Conservation (phyloP, 352 stramenopile species). For the Elongisporangium anandrum region DNA sequence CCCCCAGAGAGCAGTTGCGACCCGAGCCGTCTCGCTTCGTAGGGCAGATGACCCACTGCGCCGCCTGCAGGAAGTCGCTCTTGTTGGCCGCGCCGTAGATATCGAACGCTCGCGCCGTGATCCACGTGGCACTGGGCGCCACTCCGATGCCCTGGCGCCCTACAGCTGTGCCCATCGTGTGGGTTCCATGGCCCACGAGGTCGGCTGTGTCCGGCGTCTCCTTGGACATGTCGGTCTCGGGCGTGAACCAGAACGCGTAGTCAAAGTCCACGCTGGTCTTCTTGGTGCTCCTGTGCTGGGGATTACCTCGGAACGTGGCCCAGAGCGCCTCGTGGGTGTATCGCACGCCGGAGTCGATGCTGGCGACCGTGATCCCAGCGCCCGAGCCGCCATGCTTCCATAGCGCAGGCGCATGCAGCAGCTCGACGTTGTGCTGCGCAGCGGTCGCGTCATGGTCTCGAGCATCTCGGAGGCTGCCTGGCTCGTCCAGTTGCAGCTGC, state of each 20-base stretch:
- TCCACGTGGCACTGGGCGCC: slow-evolving; percentile 60
- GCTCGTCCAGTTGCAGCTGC: slow-evolving; percentile 1
- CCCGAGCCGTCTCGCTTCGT: slow-evolving; percentile 42
- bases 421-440: slow-evolving; percentile 37
- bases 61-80: slow-evolving; percentile 61
- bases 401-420: slow-evolving; percentile 45
- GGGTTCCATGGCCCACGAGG: slow-evolving; percentile 61
- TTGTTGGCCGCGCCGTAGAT: slow-evolving; percentile 51
- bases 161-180: slow-evolving; percentile 61
- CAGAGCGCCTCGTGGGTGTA: slow-evolving; percentile 58
- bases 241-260: slow-evolving; percentile 70
- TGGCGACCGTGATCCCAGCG: slow-evolving; percentile 46
- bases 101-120: slow-evolving; percentile 65
- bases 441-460: not conserved
- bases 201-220: slow-evolving; percentile 64
- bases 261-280: slow-evolving; percentile 38
- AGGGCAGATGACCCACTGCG: slow-evolving; percentile 66
- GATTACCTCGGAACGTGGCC: slow-evolving; percentile 39
- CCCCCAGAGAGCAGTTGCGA: slow-evolving; percentile 47
- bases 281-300: slow-evolving; percentile 12
- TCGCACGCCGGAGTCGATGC: slow-evolving; percentile 68
- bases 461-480: too few relatives aligned
- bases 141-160: slow-evolving; percentile 47
- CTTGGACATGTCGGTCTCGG: slow-evolving; percentile 41
- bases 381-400: slow-evolving; percentile 34